Evolutionary conservation across 208 protist species (phyloP), one percentile per base, ranked within the genome.

Genomic region (Balamuthia mandrillaris): DNA sequence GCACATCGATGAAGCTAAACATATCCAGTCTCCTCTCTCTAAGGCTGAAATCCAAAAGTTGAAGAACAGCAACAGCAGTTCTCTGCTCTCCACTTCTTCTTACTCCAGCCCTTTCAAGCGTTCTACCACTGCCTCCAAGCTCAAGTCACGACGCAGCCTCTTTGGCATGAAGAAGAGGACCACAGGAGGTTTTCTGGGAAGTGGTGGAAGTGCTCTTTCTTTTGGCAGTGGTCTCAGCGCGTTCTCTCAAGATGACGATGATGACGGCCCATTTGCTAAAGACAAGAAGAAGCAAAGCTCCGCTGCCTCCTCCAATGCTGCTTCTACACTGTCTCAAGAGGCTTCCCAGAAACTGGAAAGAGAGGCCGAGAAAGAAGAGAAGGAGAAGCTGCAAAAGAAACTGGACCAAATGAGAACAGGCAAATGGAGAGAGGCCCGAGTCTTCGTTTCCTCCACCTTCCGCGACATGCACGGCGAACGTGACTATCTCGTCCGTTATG

Each of bases 401-500:
- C n/a, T n/a, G n/a, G n/a, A n/a, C n/a, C n/a, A n/a, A n/a, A n/a
- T 81, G 47, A 27, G 51, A 29, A 63, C 51, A 37, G 68, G 74
- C 44, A 79, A 86, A 51, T 93, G 89, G 90, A 42, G 49, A n/a
- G 65, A 44, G 47, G 56, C 70, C 44, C 95, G 95, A 68, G 96
- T 98, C 78, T 98, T 98, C 85, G 91, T 98, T 49, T 97, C 94
- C 7, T 97, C 96, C 14, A 98, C 96, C 4, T 98, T 98, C 86
- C 84, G 95, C 12, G 97, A 98, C 91, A 98, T 98, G 96, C 95
- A 97, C 81, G 96, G 95, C 88, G 97, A 98, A 90, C 93, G 97
- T 61, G 96, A 97, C 86, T 87, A 95, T 14, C 89, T 98, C 39
- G 91, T 93, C 0, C 87, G 95, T n/a, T 90, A 95, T 42, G 92